Conservation (phyloP, 495 filamentous ascomycete species). For the Staphylotrichum longicolle region DNA sequence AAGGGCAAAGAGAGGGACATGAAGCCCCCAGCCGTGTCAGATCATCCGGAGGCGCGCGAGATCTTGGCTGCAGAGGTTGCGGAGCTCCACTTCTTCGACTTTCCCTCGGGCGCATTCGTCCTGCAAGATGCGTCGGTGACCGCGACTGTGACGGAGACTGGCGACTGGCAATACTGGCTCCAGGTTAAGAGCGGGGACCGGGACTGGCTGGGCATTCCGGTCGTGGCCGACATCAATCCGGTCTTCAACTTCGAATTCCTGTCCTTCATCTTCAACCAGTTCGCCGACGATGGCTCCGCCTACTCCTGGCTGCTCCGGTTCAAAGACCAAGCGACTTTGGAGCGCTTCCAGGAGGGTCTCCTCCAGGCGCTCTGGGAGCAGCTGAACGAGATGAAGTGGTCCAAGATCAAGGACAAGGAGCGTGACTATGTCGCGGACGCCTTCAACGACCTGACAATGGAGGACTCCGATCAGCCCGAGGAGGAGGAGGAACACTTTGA, state of each 20-base stretch:
- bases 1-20: slow-evolving; percentile 40
- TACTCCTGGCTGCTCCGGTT: slow-evolving; percentile 96
- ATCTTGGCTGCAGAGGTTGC: slow-evolving; percentile 72
- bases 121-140: slow-evolving; percentile 70
- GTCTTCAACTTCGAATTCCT: slow-evolving; percentile 98
- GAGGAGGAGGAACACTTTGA: slow-evolving; percentile 62
- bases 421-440: slow-evolving; percentile 92
- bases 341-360: slow-evolving; percentile 88
- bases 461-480: slow-evolving; percentile 62
- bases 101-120: slow-evolving; percentile 77
- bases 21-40: slow-evolving; percentile 49
- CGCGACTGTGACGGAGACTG: slow-evolving; percentile 81
- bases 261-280: slow-evolving; percentile 99
- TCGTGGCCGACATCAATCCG: slow-evolving; percentile 89
- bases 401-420: slow-evolving; percentile 85
- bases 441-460: slow-evolving; percentile 92
- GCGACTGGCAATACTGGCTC: slow-evolving; percentile 94
- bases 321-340: slow-evolving; percentile 72
- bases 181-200: slow-evolving; percentile 74
- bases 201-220: slow-evolving; percentile 84
- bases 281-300: slow-evolving; percentile 79
- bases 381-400: slow-evolving; percentile 92
- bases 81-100: slow-evolving; percentile 93
- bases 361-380: slow-evolving; percentile 98
- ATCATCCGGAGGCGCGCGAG: slow-evolving; percentile 67